A percentile compares a stretch with the other conserved stretches of the same genome.
Conservation (phyloP, 2,329 filamentous ascomycete species). For the Curvularia sp. region DNA sequence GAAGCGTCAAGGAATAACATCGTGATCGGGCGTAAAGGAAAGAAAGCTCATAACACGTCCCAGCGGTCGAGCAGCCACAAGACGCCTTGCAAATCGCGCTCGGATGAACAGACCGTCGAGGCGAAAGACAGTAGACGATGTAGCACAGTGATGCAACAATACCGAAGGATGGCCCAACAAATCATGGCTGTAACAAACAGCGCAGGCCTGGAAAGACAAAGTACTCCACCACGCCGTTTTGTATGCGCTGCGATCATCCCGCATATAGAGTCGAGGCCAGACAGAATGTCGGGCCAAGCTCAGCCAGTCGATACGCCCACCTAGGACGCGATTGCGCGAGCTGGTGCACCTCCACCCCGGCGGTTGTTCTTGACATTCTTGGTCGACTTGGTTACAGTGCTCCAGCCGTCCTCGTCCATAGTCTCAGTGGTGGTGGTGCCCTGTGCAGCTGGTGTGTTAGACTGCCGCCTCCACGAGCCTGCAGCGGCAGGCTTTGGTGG, state of each 20-base stretch:
- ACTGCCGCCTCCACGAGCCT: slow-evolving; percentile 52
- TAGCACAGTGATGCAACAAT: slow-evolving; percentile 30
- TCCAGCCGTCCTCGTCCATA: slow-evolving; percentile 62
- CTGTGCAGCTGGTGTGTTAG: slow-evolving; percentile 39
- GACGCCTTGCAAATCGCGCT: slow-evolving; percentile 26
- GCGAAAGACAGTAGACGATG: slow-evolving; percentile 19
- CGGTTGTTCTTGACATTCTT: slow-evolving; percentile 51
- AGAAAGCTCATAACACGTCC: slow-evolving; percentile 24
- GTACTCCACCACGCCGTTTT: slow-evolving; percentile 35
- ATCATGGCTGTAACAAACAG: slow-evolving; percentile 34
- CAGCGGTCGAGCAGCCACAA: slow-evolving; percentile 22
- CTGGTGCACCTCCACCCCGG: slow-evolving; percentile 46
- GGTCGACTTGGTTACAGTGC: slow-evolving; percentile 57
- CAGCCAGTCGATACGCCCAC: slow-evolving; percentile 17
- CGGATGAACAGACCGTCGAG: slow-evolving; percentile 19
- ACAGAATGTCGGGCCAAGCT: slow-evolving; percentile 15
- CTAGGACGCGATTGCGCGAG: slow-evolving; percentile 58
- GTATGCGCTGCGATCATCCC: slow-evolving; percentile 39
- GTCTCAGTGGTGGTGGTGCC: slow-evolving; percentile 54
- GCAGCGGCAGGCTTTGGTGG: slow-evolving; percentile 49
- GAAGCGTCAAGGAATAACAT: slow-evolving; percentile 26
- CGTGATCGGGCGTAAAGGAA: slow-evolving; percentile 31
- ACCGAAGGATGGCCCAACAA: slow-evolving; percentile 28
- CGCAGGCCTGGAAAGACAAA: slow-evolving; percentile 28
- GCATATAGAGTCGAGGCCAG: slow-evolving; percentile 25